Evolutionary conservation across 768 basidiomycete genomes (phyloP).

Genomic region (Saitozyma sp.): DNA sequence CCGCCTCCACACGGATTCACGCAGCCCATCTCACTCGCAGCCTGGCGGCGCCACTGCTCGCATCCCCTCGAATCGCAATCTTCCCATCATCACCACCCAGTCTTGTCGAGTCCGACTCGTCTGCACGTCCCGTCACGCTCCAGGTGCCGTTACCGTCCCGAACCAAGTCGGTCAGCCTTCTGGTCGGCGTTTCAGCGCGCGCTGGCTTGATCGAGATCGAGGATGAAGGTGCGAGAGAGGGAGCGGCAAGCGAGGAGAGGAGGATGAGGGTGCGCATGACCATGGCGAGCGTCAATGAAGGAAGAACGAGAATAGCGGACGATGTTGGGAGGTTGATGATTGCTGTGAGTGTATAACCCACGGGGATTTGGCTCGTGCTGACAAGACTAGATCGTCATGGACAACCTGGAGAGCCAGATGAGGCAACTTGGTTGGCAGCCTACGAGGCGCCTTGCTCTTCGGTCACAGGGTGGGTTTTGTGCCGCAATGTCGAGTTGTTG

Average conservation of each 20-base stretch:
- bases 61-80: conserved; percentile 24
- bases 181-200: conserved; percentile 74
- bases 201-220: conserved; percentile 75
- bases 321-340: conserved; percentile 65
- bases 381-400: conserved; percentile 68
- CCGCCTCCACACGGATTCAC: conserved; percentile 66
- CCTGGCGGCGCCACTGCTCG: conserved; percentile 20
- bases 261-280: conserved; percentile 65
- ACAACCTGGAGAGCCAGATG: conserved; percentile 80
- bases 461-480: conserved; percentile 60
- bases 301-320: conserved; percentile 63
- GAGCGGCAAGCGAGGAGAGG: conserved; percentile 71
- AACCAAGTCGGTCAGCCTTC: conserved; percentile 47
- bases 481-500: not conserved
- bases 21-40: conserved; percentile 48
- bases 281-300: conserved; percentile 68
- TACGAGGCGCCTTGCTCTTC: conserved; percentile 68
- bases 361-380: not conserved
- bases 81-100: conserved; percentile 26
- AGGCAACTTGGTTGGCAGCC: conserved; percentile 75
- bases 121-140: conserved; percentile 20
- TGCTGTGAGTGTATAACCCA: conserved; percentile 57
- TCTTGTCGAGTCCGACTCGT: conserved; percentile 46
- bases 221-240: conserved; percentile 65
- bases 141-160: conserved; percentile 37